These are phyloP conservation scores for Lomentospora prolificans DNA, from an alignment of 2,329 filamentous ascomycete genomes.

Conservation along the genomic window DNA sequence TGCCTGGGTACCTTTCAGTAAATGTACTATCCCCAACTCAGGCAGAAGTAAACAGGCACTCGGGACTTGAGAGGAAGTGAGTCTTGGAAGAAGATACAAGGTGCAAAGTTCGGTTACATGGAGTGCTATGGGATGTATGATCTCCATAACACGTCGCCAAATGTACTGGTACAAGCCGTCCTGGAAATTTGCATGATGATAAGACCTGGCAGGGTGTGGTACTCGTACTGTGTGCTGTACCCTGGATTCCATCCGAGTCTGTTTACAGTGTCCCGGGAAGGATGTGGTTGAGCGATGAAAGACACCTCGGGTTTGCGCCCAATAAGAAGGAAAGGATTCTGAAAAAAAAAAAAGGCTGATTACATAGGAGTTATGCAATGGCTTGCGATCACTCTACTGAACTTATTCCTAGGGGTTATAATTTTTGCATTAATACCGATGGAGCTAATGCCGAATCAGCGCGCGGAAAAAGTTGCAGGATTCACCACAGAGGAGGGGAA, in stretches of 20 bases:
- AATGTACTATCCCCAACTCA: not conserved
- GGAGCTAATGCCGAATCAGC: slow-evolving; percentile 1
- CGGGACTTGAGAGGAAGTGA: not conserved
- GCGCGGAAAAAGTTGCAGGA: not conserved
- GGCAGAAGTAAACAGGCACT: not conserved
- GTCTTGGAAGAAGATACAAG: not conserved
- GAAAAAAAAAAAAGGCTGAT: not conserved
- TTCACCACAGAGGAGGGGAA: not conserved
- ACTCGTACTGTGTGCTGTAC: no score
- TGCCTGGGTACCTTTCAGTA: no score
- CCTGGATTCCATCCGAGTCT: no score
- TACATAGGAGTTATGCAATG: not conserved
- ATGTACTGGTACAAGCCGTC: not conserved
- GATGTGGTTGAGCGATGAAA: no score
- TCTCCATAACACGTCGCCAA: not conserved
- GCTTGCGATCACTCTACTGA: not conserved
- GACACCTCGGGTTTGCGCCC: not conserved
- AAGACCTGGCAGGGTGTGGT: no score
- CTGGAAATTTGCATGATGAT: not conserved
- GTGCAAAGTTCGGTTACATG: not conserved
- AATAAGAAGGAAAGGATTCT: not conserved
- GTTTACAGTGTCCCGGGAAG: no score
- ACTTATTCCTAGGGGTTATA: not conserved
- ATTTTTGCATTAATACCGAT: slow-evolving; percentile 4
- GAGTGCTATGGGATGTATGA: not conserved